phyloP scores from a whole-genome alignment of 352 stramenopile genomes.

The Blastocystis sp. region DNA sequence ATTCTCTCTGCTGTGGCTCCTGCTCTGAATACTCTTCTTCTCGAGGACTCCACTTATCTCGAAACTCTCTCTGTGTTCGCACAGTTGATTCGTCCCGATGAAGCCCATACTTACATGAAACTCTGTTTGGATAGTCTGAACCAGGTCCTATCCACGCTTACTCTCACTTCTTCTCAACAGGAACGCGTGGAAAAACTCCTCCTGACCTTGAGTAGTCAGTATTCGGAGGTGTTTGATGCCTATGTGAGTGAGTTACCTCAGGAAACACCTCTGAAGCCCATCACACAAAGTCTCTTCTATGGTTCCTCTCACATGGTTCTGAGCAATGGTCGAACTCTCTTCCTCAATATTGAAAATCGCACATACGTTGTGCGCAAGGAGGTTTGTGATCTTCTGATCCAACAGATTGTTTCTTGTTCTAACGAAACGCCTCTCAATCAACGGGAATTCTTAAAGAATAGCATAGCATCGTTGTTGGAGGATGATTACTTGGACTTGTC shows the following conservation, averaged over 20 bases:
- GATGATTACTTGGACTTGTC: conserved; percentile 10
- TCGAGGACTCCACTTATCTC: neutral
- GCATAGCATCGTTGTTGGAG: neutral
- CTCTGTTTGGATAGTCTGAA: neutral
- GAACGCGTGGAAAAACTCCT: conserved; percentile 18
- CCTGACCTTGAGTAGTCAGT: conserved; percentile 18
- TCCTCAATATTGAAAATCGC: conserved; percentile 1
- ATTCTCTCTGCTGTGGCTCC: neutral
- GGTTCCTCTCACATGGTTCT: conserved; percentile 45
- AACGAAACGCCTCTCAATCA: neutral
- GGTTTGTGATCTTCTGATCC: conserved; percentile 9
- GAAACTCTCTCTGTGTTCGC: neutral
- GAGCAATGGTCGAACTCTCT: conserved; percentile 24
- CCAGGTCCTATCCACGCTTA: neutral
- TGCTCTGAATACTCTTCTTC: neutral
- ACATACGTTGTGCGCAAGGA: neutral
- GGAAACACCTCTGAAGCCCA: neutral
- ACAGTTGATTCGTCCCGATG: neutral
- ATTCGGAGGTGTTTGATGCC: conserved; percentile 12
- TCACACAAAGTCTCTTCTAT: neutral
- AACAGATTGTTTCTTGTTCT: neutral
- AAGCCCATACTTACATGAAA: neutral
- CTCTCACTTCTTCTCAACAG: neutral
- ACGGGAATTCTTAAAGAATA: conserved; percentile 14
- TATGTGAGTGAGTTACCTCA: neutral